These are phyloP conservation scores for Pleurotus tuoliensis DNA, from an alignment of 768 basidiomycete species.

Conservation along the genomic window DNA sequence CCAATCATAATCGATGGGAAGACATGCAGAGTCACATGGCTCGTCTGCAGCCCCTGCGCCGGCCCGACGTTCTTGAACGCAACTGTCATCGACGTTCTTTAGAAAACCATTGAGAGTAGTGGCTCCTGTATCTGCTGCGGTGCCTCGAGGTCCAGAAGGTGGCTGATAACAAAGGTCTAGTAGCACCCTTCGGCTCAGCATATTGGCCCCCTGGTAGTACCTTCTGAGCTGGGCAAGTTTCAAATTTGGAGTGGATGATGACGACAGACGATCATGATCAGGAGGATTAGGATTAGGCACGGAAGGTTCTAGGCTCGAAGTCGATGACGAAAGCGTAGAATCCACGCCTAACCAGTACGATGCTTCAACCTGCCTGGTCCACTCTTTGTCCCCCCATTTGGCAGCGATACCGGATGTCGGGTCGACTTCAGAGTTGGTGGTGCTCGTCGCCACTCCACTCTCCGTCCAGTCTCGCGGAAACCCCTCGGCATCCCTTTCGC, in stretches of 20 bases:
- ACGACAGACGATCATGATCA: constrained; percentile 9
- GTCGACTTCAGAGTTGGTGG: constrained; percentile 13
- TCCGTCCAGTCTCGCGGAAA: constrained; percentile 60
- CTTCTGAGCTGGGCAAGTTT: not conserved
- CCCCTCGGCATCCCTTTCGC: constrained; percentile 52
- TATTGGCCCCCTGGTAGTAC: not conserved
- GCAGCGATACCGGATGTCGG: constrained; percentile 31
- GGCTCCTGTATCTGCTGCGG: not conserved
- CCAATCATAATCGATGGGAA: constrained; percentile 6
- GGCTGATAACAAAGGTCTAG: constrained; percentile 3
- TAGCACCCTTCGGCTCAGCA: constrained; percentile 1
- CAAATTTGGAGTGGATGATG: not conserved
- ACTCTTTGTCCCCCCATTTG: constrained; percentile 80
- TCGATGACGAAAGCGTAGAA: not conserved
- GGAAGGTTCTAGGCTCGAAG: constrained; percentile 4
- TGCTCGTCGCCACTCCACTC: constrained; percentile 40
- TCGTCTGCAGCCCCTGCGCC: not conserved
- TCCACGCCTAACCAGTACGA: constrained; percentile 69
- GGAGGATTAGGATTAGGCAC: constrained; percentile 8
- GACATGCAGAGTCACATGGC: not conserved
- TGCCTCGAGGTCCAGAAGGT: not conserved
- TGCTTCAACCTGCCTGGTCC: constrained; percentile 77
- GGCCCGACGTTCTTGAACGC: not conserved
- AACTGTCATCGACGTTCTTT: not conserved
- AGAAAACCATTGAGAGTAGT: not conserved